phyloP scores from a whole-genome alignment of 768 basidiomycete genomes.

The Lanmaoa rubissima region DNA sequence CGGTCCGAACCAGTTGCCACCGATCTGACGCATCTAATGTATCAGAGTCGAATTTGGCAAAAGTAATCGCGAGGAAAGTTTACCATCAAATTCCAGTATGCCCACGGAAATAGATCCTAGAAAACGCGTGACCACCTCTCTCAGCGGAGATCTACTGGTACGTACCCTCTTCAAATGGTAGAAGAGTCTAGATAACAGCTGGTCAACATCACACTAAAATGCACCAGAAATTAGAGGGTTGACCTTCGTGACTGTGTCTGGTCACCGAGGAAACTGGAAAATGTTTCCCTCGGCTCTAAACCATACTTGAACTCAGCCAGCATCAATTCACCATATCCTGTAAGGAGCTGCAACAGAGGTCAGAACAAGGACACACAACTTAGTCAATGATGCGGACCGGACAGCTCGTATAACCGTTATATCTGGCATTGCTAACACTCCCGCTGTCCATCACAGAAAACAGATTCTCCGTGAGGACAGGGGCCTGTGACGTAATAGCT shows the following conservation, averaged over 20 bases:
- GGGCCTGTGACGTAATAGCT: slow-evolving; percentile 88
- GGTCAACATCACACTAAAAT: slow-evolving; percentile 7
- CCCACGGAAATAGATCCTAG: slow-evolving; percentile 40
- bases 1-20: slow-evolving; percentile 50
- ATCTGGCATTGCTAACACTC: slow-evolving; percentile 61
- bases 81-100: slow-evolving; percentile 78
- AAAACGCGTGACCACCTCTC: neutral
- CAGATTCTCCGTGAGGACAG: slow-evolving; percentile 88
- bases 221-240: neutral
- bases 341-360: slow-evolving; percentile 55
- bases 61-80: slow-evolving; percentile 2
- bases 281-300: slow-evolving; percentile 82
- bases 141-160: neutral
- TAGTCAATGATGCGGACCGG: slow-evolving; percentile 50
- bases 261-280: slow-evolving; percentile 63
- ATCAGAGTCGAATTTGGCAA: slow-evolving; percentile 7
- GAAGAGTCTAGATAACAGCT: slow-evolving; percentile 50
- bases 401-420: slow-evolving; percentile 89
- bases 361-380: neutral
- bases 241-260: slow-evolving; percentile 77
- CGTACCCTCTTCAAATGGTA: slow-evolving; percentile 84
- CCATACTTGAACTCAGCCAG: slow-evolving; percentile 96
- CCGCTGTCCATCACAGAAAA: slow-evolving; percentile 74
- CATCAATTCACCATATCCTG: slow-evolving; percentile 80
- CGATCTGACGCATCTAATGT: slow-evolving; percentile 22